A percentile compares a stretch with the other conserved stretches of the same genome.
These are phyloP conservation scores for Boletus vinaceobasis DNA, from an alignment of 768 basidiomycete genomes.

Conservation along the genomic window DNA sequence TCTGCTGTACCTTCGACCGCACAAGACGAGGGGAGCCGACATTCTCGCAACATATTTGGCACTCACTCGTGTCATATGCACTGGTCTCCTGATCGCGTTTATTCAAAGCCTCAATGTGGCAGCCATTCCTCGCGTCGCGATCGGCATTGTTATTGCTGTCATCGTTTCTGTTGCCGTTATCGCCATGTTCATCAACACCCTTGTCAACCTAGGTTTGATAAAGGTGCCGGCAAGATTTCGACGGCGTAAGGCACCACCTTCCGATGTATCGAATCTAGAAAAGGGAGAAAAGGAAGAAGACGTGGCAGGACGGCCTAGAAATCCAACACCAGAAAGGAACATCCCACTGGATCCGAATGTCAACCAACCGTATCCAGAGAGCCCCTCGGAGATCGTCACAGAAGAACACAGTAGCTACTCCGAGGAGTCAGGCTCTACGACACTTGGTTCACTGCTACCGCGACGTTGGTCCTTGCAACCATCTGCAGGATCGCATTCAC, in stretches of 20 bases:
- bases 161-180: conserved; percentile 70
- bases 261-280: conserved; percentile 26
- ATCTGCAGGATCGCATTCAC: conserved; percentile 28
- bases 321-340: conserved; percentile 53
- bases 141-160: conserved; percentile 72
- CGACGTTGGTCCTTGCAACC: conserved; percentile 32
- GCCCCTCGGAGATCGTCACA: conserved; percentile 20
- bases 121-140: conserved; percentile 77
- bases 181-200: conserved; percentile 63
- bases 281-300: conserved; percentile 25
- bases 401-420: conserved; percentile 29
- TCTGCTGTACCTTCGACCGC: conserved; percentile 56
- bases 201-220: conserved; percentile 46
- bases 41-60: conserved; percentile 65
- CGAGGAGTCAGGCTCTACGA: conserved; percentile 35
- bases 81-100: conserved; percentile 75
- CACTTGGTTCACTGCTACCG: conserved; percentile 33
- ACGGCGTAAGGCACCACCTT: conserved; percentile 9
- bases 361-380: conserved; percentile 45
- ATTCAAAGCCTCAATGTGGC: conserved; percentile 58
- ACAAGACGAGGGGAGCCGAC: conserved; percentile 66
- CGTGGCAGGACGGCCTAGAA: conserved; percentile 37
- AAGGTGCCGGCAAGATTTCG: conserved; percentile 20
- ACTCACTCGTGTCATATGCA: conserved; percentile 64
- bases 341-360: conserved; percentile 38